A percentile compares a stretch with the other conserved stretches of the same genome.
These are phyloP conservation scores for Boletellus sp. DNA, from an alignment of 1,284 basidiomycete species.

Conservation along the genomic window DNA sequence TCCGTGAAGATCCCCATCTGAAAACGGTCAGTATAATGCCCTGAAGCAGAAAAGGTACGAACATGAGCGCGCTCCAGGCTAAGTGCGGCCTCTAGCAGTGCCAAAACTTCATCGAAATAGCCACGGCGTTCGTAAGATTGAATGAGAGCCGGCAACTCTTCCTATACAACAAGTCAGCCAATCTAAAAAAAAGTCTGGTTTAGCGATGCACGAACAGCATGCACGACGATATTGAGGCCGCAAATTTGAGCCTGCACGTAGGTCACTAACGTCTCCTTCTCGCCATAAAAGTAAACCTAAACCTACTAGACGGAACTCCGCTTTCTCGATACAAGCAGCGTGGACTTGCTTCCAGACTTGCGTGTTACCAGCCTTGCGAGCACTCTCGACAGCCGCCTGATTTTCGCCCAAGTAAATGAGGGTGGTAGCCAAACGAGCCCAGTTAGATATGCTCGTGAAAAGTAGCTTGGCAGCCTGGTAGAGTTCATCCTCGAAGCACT, in stretches of 20 bases:
- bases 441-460: constrained; percentile 97
- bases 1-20: constrained; percentile 93
- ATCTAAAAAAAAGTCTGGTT: neutral
- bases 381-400: constrained; percentile 96
- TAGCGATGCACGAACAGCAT: constrained; percentile 55
- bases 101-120: constrained; percentile 92
- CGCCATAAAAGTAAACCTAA: constrained; percentile 15
- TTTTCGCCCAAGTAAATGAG: constrained; percentile 98
- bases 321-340: constrained; percentile 95
- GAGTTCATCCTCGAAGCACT: constrained; percentile 97
- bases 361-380: constrained; percentile 97
- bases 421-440: constrained; percentile 96
- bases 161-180: constrained; percentile 43
- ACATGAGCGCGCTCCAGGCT: constrained; percentile 95
- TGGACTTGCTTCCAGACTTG: constrained; percentile 99
- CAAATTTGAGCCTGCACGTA: constrained; percentile 86
- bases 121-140: constrained; percentile 89
- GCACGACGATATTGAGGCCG: constrained; percentile 93
- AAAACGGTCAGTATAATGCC: constrained; percentile 11
- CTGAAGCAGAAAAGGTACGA: constrained; percentile 32
- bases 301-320: constrained; percentile 85
- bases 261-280: constrained; percentile 4
- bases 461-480: constrained; percentile 96
- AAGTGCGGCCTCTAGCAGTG: constrained; percentile 89
- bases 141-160: constrained; percentile 84